A percentile compares a stretch with the other conserved stretches of the same genome.
Evolutionary conservation across 805 yeast genomes (phyloP).

Genomic region (Cyberlindnera sargentensis): DNA sequence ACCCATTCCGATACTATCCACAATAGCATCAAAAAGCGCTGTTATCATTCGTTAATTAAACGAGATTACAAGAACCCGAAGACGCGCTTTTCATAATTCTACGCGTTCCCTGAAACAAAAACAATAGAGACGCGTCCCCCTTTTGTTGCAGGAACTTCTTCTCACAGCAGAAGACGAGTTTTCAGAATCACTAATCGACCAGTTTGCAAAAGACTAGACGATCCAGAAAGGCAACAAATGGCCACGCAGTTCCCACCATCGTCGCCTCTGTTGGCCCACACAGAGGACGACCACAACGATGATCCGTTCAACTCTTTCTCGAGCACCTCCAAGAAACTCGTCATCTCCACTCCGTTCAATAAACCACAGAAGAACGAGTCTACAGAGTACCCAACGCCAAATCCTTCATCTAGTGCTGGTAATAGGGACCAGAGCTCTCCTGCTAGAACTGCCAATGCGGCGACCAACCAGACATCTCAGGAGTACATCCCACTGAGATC

Average conservation of each 20-base stretch:
- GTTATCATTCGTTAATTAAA: too few relatives aligned
- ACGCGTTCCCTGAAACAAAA: neutral
- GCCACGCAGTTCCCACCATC: constrained; percentile 30
- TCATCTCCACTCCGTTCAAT: constrained; percentile 19
- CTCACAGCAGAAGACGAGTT: neutral
- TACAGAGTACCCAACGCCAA: constrained; percentile 55
- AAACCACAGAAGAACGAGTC: constrained; percentile 13
- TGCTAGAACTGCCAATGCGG: constrained; percentile 6
- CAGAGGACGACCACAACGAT: constrained; percentile 5
- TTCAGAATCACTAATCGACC: neutral
- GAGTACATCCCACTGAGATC: constrained; percentile 2
- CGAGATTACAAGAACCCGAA: too few relatives aligned
- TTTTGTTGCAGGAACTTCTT: neutral
- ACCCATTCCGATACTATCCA: too few relatives aligned
- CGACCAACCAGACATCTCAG: neutral
- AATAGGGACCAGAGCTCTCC: constrained; percentile 29
- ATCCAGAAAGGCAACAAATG: neutral
- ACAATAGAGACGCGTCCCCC: constrained; percentile 1
- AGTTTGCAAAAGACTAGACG: too few relatives aligned
- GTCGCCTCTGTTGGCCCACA: constrained; percentile 27
- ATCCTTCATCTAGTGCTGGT: constrained; percentile 56
- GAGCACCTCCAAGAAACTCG: constrained; percentile 10
- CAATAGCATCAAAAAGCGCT: too few relatives aligned
- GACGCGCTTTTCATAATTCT: too few relatives aligned
- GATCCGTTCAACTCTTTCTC: constrained; percentile 14